Evolutionary conservation across 2,329 filamentous ascomycete genomes (phyloP).

Genomic region (Rutstroemia sp.): DNA sequence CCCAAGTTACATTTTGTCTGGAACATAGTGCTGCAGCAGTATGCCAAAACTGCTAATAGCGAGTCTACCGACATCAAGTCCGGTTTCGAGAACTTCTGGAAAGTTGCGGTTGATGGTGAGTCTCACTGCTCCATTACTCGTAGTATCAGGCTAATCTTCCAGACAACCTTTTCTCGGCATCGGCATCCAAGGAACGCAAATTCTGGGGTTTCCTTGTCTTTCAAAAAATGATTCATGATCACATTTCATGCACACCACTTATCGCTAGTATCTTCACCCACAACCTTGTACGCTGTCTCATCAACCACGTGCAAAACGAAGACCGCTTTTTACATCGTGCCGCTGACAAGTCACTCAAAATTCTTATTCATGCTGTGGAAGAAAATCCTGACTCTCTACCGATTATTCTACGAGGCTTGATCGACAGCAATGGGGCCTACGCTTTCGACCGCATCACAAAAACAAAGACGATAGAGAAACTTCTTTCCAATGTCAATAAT

Average conservation of each 20-base stretch:
- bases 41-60: conserved; percentile 30
- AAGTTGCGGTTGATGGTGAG: conserved; percentile 76
- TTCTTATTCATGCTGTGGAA: conserved; percentile 58
- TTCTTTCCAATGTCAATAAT: conserved; percentile 20
- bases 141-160: conserved; percentile 12
- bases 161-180: conserved; percentile 79
- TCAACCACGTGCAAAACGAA: conserved; percentile 72
- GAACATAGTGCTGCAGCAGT: conserved; percentile 64
- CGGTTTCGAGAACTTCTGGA: conserved; percentile 74
- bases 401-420: conserved; percentile 57
- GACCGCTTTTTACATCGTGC: conserved; percentile 75
- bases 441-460: conserved; percentile 84
- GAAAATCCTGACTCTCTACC: conserved; percentile 51
- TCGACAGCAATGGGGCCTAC: conserved; percentile 61
- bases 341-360: conserved; percentile 67
- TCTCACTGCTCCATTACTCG: conserved; percentile 12
- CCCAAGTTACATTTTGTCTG: conserved; percentile 82
- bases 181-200: conserved; percentile 80
- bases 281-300: conserved; percentile 73
- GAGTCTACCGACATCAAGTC: conserved; percentile 25
- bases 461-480: conserved; percentile 72
- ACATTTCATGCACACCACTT: conserved; percentile 41
- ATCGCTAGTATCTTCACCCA: conserved; percentile 65
- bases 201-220: conserved; percentile 88
- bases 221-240: conserved; percentile 59